phyloP scores from a whole-genome alignment of 202 grass and related monocot species.

The Bolboschoenoplectus hybrid region DNA sequence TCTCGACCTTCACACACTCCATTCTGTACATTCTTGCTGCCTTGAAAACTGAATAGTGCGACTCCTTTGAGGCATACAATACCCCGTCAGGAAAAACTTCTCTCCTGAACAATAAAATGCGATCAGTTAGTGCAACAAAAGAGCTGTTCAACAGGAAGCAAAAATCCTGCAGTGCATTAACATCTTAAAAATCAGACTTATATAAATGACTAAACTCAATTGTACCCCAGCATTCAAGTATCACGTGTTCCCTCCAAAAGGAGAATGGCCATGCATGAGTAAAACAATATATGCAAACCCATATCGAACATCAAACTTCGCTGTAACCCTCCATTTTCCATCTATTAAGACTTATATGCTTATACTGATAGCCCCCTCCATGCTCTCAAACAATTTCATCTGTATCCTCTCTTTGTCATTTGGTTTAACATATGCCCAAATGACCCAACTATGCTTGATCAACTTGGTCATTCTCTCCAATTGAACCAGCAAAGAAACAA shows the following conservation, averaged over 20 bases:
- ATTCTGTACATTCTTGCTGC: slow-evolving; percentile 94
- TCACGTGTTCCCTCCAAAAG: background rate
- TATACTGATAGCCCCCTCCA: background rate
- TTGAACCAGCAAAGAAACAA: slow-evolving; percentile 1
- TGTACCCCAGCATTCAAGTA: background rate
- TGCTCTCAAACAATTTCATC: slow-evolving; percentile 14
- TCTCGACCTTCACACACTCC: slow-evolving; percentile 75
- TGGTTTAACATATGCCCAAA: background rate
- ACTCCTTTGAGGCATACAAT: slow-evolving; percentile 75
- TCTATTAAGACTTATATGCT: background rate
- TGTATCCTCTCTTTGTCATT: background rate
- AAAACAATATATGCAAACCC: background rate
- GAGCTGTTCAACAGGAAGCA: background rate
- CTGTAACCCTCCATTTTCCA: background rate
- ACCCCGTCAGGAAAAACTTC: slow-evolving; percentile 84
- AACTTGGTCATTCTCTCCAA: background rate
- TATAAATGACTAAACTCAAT: background rate
- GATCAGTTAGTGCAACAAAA: background rate
- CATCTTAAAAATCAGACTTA: background rate
- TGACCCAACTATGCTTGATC: background rate
- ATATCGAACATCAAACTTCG: background rate
- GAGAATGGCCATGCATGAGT: background rate
- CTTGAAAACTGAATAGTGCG: slow-evolving; percentile 95
- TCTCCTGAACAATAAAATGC: slow-evolving; percentile 56
- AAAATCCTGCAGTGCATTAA: background rate